A percentile compares a stretch with the other conserved stretches of the same genome.
Evolutionary conservation across 108 stramenopile species (phyloP).

Genomic region (Nitzschia palea): DNA sequence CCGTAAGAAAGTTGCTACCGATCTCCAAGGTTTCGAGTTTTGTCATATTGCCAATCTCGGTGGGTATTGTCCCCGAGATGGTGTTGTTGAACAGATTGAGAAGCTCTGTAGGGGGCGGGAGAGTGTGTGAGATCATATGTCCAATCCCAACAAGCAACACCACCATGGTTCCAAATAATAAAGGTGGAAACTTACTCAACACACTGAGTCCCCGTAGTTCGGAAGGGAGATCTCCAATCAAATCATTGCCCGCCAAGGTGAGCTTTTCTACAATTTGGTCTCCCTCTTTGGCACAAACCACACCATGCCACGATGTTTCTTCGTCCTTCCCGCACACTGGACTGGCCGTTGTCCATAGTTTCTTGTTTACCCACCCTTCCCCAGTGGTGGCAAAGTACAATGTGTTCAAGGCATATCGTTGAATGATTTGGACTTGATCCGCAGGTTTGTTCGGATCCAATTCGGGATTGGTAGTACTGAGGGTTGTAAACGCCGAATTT

Average conservation of each 20-base stretch:
- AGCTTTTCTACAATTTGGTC: constrained; percentile 8
- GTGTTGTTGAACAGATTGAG: constrained; percentile 39
- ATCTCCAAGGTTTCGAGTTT: constrained; percentile 49
- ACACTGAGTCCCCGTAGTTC: constrained; percentile 50
- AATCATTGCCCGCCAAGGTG: constrained; percentile 32
- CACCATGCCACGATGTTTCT: constrained; percentile 33
- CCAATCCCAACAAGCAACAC: background rate
- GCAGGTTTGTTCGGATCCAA: constrained; percentile 21
- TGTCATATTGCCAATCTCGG: constrained; percentile 52
- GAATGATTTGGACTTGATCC: constrained; percentile 32
- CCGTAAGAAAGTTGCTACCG: constrained; percentile 48
- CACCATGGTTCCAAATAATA: background rate
- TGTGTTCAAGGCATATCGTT: constrained; percentile 56
- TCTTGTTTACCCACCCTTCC: constrained; percentile 43
- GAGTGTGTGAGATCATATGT: background rate
- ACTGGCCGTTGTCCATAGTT: constrained; percentile 24
- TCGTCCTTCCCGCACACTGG: constrained; percentile 16
- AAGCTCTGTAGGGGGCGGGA: background rate
- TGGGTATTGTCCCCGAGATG: constrained; percentile 49
- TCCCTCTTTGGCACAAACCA: constrained; percentile 16
- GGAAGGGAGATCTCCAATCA: constrained; percentile 50
- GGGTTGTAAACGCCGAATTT: constrained; percentile 17
- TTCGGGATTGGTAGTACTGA: constrained; percentile 17
- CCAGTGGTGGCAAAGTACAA: constrained; percentile 55
- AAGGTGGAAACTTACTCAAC: constrained; percentile 15